A percentile compares a stretch with the other conserved stretches of the same genome.
phyloP scores from a whole-genome alignment of 805 yeast genomes.

The Wickerhamomyces subpelliculosus region DNA sequence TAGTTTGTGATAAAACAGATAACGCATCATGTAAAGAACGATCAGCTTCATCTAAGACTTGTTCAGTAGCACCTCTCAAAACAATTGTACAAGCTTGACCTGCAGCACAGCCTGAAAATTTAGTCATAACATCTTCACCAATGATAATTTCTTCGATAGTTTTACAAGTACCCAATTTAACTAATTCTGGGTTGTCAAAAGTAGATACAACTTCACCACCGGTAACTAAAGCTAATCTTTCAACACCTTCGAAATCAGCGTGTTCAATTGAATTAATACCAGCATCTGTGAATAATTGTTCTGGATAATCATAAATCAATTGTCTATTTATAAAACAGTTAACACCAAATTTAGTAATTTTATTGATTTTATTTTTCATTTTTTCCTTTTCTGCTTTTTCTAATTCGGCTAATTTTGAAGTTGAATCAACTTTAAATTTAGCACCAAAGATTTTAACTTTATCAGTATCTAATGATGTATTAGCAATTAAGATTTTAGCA shows the following conservation, averaged over 20 bases:
- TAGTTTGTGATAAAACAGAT: slow-evolving; percentile 91
- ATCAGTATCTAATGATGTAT: slow-evolving; percentile 95
- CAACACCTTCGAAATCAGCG: slow-evolving; percentile 97
- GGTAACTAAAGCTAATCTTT: slow-evolving; percentile 90
- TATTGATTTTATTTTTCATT: slow-evolving; percentile 85
- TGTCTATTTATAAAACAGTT: slow-evolving; percentile 94
- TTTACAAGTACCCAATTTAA: slow-evolving; percentile 83
- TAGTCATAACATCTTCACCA: slow-evolving; percentile 87
- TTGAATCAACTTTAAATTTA: slow-evolving; percentile 92
- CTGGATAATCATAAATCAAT: slow-evolving; percentile 96
- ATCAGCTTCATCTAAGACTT: slow-evolving; percentile 92
- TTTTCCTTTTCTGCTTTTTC: slow-evolving; percentile 92
- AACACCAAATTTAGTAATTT: slow-evolving; percentile 80
- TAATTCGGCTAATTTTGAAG: slow-evolving; percentile 85
- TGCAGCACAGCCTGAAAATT: slow-evolving; percentile 91
- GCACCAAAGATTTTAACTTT: slow-evolving; percentile 98
- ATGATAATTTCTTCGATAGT: slow-evolving; percentile 84
- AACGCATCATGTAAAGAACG: slow-evolving; percentile 96
- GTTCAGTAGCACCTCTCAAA: slow-evolving; percentile 95
- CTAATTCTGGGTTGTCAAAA: slow-evolving; percentile 85
- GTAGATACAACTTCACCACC: slow-evolving; percentile 98
- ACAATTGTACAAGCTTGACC: slow-evolving; percentile 97
- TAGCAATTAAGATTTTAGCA: slow-evolving; percentile 86
- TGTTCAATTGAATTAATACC: slow-evolving; percentile 91
- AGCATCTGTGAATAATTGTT: slow-evolving; percentile 84